Evolutionary conservation across 257 asterid species (phyloP).

Genomic region (Fraxinus cuspidata): DNA sequence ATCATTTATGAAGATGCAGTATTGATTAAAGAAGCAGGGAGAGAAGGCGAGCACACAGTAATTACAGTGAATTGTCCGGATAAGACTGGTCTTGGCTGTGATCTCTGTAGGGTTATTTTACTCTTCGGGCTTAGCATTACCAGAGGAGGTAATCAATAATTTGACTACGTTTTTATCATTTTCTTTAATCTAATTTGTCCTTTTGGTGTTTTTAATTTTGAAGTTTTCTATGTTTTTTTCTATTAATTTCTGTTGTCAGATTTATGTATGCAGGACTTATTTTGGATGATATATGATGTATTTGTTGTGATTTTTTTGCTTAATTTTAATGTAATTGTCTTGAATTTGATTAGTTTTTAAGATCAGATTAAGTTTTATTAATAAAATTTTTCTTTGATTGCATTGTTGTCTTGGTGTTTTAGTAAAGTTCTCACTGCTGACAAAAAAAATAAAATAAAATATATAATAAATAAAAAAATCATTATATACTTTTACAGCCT

Average conservation of each 20-base stretch:
- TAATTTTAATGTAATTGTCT: background rate
- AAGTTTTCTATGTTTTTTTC: conserved; percentile 1
- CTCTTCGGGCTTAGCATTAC: conserved; percentile 70
- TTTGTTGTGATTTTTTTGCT: background rate
- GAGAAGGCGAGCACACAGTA: conserved; percentile 46
- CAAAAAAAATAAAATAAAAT: no score
- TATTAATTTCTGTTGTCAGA: background rate
- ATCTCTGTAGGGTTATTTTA: conserved; percentile 60
- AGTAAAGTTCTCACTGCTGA: background rate
- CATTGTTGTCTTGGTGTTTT: background rate
- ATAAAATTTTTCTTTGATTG: background rate
- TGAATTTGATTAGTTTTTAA: background rate
- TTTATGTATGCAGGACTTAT: background rate
- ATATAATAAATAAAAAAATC: no score
- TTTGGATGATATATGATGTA: conserved; percentile 3
- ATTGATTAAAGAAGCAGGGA: conserved; percentile 56
- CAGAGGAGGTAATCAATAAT: conserved; percentile 55
- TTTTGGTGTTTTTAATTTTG: conserved; percentile 5
- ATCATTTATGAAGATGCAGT: conserved; percentile 67
- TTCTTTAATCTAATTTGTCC: background rate
- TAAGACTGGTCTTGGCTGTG: conserved; percentile 86
- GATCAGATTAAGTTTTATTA: background rate
- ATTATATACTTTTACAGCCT: no score
- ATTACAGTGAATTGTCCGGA: conserved; percentile 79
- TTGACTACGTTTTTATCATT: background rate